phyloP scores from a whole-genome alignment of 2,329 filamentous ascomycete species.

The Colletotrichum karsti region DNA sequence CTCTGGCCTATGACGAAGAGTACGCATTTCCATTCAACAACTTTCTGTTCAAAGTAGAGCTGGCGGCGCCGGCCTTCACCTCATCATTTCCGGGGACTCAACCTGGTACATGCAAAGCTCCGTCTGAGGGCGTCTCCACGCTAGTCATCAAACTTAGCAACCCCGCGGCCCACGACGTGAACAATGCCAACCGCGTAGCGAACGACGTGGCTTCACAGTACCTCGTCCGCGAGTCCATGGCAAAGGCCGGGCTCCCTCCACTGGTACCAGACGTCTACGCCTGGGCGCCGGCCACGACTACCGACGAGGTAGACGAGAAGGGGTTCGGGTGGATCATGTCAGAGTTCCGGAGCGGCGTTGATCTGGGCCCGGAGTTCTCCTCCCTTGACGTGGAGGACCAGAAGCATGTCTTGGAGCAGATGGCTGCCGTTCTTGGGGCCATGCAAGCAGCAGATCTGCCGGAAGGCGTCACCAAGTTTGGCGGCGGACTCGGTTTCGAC shows the following conservation, averaged over 20 bases:
- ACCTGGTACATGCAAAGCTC: slow-evolving; percentile 25
- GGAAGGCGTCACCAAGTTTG: not conserved
- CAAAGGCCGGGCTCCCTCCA: not conserved
- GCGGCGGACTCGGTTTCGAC: slow-evolving; percentile 17
- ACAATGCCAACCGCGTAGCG: slow-evolving; percentile 35
- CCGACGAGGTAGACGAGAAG: not conserved
- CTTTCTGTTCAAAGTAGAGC: slow-evolving; percentile 35
- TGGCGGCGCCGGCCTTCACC: slow-evolving; percentile 21
- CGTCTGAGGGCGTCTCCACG: slow-evolving; percentile 14
- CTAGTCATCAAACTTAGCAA: slow-evolving; percentile 36
- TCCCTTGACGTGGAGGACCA: slow-evolving; percentile 19
- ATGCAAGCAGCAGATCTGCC: slow-evolving; percentile 32
- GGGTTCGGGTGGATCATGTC: slow-evolving; percentile 34
- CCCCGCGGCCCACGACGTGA: slow-evolving; percentile 31
- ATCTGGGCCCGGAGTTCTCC: slow-evolving; percentile 30
- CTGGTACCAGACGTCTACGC: slow-evolving; percentile 34
- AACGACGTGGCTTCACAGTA: slow-evolving; percentile 34
- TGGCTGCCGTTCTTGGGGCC: slow-evolving; percentile 31
- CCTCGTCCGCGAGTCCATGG: slow-evolving; percentile 30
- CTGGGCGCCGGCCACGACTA: slow-evolving; percentile 18
- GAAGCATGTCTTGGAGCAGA: slow-evolving; percentile 29
- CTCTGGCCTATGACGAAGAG: slow-evolving; percentile 31
- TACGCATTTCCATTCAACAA: slow-evolving; percentile 35
- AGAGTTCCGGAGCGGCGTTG: slow-evolving; percentile 32
- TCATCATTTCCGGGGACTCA: slow-evolving; percentile 25